These are phyloP conservation scores for Bassia scoparia DNA, from an alignment of 148 eudicot species.

Conservation along the genomic window DNA sequence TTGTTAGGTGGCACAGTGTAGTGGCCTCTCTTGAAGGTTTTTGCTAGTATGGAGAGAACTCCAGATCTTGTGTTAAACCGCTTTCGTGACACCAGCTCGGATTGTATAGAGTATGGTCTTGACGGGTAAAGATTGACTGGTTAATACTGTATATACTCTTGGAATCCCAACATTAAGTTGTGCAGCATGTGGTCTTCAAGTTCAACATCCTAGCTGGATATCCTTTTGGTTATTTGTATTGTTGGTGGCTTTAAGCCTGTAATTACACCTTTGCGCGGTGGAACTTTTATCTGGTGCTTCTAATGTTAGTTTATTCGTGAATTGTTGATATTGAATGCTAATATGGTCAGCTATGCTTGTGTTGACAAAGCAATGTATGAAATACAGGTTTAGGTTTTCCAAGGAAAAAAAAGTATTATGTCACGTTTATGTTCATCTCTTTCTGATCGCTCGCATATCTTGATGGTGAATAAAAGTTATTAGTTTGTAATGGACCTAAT, in stretches of 20 bases:
- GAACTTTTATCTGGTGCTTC: neutral
- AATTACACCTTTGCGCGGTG: neutral
- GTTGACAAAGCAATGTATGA: conserved; percentile 6
- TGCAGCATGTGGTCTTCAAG: conserved; percentile 21
- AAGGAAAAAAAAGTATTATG: neutral
- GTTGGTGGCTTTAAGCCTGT: neutral
- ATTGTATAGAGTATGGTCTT: conserved; percentile 25
- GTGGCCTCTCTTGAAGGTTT: conserved; percentile 18
- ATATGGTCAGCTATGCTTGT: neutral
- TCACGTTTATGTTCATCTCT: too few relatives aligned
- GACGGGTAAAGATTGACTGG: conserved; percentile 20
- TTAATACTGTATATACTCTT: conserved; percentile 33
- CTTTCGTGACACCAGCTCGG: conserved; percentile 29
- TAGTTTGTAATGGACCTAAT: too few relatives aligned
- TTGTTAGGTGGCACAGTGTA: conserved; percentile 19
- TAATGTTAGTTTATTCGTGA: conserved; percentile 10
- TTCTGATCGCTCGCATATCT: too few relatives aligned
- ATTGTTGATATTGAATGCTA: conserved; percentile 11
- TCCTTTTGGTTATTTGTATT: conserved; percentile 15
- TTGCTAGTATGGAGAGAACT: conserved; percentile 20
- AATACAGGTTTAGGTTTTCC: neutral
- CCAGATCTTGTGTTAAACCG: conserved; percentile 18
- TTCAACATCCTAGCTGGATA: conserved; percentile 4
- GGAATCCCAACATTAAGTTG: conserved; percentile 20
- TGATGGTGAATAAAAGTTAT: too few relatives aligned